These are phyloP conservation scores for Pythium grandisporangium DNA, from an alignment of 352 stramenopile genomes.

Conservation along the genomic window DNA sequence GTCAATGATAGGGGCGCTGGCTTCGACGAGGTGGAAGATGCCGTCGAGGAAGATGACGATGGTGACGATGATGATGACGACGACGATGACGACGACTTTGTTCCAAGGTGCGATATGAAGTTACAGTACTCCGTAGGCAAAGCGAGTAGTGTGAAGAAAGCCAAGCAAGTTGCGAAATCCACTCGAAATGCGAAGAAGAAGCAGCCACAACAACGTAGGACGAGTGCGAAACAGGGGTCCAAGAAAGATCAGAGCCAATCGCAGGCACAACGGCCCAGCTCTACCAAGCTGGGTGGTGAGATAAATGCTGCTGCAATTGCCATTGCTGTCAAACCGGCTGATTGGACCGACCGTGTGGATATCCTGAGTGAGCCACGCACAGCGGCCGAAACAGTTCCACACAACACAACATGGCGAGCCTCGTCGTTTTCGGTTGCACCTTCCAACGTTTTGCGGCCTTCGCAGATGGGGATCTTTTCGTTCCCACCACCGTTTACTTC, in stretches of 20 bases:
- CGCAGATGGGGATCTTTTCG: not conserved
- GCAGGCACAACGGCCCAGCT: too few species aligned
- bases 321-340: too few species aligned
- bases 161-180: not conserved
- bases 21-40: constrained; percentile 3
- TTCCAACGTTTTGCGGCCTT: constrained; percentile 7
- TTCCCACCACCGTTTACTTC: constrained; percentile 6
- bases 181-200: not conserved
- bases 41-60: not conserved
- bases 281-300: too few species aligned
- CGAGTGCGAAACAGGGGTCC: not conserved
- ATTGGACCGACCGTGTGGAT: constrained; percentile 1
- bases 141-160: too few species aligned
- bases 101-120: too few species aligned
- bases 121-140: too few species aligned
- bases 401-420: constrained; percentile 10
- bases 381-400: constrained; percentile 13
- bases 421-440: not conserved
- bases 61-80: not conserved
- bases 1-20: too few species aligned
- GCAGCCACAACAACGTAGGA: constrained; percentile 1
- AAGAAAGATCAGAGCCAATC: not conserved
- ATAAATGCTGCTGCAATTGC: too few species aligned
- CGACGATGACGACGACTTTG: constrained; percentile 12
- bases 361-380: constrained; percentile 10